Evolutionary conservation across 441 rosid species (phyloP), one percentile per base, ranked within the genome.

Genomic region (Aleurites moluccanus): DNA sequence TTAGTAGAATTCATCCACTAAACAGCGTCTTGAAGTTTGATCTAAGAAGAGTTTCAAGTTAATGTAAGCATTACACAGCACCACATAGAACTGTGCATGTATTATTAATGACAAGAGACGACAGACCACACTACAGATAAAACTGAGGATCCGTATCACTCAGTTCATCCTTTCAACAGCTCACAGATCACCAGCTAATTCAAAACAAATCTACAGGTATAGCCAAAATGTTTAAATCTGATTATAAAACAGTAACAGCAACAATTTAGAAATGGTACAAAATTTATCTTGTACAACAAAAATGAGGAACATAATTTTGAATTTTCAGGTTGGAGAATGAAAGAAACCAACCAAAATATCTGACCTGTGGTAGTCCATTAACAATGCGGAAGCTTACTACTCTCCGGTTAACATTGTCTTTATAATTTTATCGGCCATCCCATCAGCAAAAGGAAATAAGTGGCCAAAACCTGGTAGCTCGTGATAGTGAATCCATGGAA

Each of bases 401-500:
- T 83, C 80, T 11, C 81, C 80, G 9, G 61, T 74, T 66, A 85
- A 73, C 73, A 85, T 80, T 21, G 85, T 64, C 72, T 75, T 91
- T 6, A 92, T 59, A 23, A 94, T 85, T 44, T 73, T 75, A 73
- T 87, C 69, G 35, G 75, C 59, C 82, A 86, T 87, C 61, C 92
- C 90, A 18, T 82, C 84, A 1, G 79, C 73, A 18, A 1, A 9
- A 28, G 88, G 81, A 68, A 88, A 86, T 56, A 84, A 0, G 80
- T 94, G 98, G 9, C 97, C 97, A 1, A 80, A 78, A 79, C 90
- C 92, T 9, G 87, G 78, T 6, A 91, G 66, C 85, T 92, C 97
- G 53, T 92, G 94, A 80, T 92, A 90, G 25, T 69, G 87, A 68
- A 92, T 80, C 97, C 97, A 94, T 25, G 97, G 87, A 64, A 89